Evolutionary conservation across 2,329 filamentous ascomycete genomes (phyloP), one percentile per base, ranked within the genome.

Genomic region (Eutypella sp.): DNA sequence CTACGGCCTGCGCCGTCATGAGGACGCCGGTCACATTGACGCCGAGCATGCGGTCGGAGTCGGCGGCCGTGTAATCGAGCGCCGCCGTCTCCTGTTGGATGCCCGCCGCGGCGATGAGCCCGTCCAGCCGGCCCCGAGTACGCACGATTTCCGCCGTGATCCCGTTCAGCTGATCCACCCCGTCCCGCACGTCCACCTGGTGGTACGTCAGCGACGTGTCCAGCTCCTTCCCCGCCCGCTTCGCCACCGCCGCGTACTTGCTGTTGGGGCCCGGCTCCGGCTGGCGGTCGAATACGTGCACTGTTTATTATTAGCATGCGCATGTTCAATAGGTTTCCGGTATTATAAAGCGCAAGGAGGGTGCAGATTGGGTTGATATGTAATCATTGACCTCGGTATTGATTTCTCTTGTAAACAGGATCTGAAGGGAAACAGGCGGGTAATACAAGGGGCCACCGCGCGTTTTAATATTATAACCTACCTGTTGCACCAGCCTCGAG

Each of bases 1-100:
- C 91, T n/a, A 89, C 87, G 18, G 89, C 89, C 72, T 92, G 88
- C 22, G 89, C 89, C 52, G 89, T 95, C 78, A 91, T 81, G 69
- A 89, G 88, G 23, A 78, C 82, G 11, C 90, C 91, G n/a, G 83
- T 93, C 56, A 95, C 76, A 67, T 96, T 95, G 60, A 92, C 84
- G 58, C 86, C 79, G 66, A 95, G 76, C 73, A 95, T 88, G 66
- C 82, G 79, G 63, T 90, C 82, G 62, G 82, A 81, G 62, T 89
- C 86, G 60, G 84, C 75, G 19, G 86, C 81, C 20, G 80, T 78
- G 61, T 95, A 95, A 41, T 95, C 89, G 45, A 96, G 72, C 1
- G 91, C 89, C 0, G 87, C 69, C 0, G 82, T 89, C 68, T 95
- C 89, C 66, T 95, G 86, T 68, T 95, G 88, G 57, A 89, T 87